Evolutionary conservation across 2,329 filamentous ascomycete species (phyloP), one percentile per base, ranked within the genome.

Genomic region (Penicillium psychrosexuale): DNA sequence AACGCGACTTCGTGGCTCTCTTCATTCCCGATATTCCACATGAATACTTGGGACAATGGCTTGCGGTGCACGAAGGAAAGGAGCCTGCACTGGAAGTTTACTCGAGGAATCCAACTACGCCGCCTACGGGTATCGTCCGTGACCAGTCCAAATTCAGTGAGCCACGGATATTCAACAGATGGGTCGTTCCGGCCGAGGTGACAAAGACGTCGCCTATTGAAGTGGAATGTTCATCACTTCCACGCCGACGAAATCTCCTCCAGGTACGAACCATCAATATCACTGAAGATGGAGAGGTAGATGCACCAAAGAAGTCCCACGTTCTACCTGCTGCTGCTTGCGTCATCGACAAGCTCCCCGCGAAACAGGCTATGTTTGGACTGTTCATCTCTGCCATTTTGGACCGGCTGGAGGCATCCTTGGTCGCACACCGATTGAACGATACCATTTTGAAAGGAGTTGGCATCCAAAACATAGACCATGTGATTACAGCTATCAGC

Each of bases 331-430:
- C 66, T 3, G 52, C 48, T 0, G 45, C 51, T 8, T 74, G 72
- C 39, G 66, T 65, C 1, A 60, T 74, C 22, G 74, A 78, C 39
- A 72, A 67, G 19, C 65, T 84, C 1, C 80, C 82, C 1, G 61
- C 71, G 0, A 57, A 63, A 12, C 79, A 80, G 58, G 72, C 78
- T 0, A 66, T 77, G 17, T 76, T 84, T 57, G 79, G 80, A 0
- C 70, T 87, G 50, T 78, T 94, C 36, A 79, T 94, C 5, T 91
- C 92, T 0, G 86, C 85, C 0, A 83, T 97, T 34, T 75, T 89
- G 15, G 83, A 90, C 61, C 82, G 83, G n/a, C 64, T 93, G 2
- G 88, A 89, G 59, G 76, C 84, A 0, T 76, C 81, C 27, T 73
- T 93, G 24, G 75, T 90, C 8, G 88, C 86, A 0, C 74, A 82